Conservation (phyloP, 768 basidiomycete species). For the Phlebiopsis gigantea region DNA sequence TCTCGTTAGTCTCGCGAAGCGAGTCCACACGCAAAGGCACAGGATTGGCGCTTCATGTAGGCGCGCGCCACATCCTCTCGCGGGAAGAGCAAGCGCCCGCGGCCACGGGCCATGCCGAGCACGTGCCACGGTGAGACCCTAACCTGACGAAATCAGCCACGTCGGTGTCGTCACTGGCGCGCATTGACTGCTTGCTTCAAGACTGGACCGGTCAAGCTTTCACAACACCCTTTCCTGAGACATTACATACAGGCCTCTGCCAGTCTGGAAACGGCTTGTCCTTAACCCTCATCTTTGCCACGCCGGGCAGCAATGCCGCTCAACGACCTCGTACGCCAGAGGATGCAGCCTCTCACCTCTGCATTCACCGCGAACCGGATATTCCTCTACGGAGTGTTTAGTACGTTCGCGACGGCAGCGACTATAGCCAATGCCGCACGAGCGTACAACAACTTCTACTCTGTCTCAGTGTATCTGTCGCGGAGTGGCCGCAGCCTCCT, state of each 20-base stretch:
- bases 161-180: background rate
- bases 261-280: background rate
- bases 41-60: background rate
- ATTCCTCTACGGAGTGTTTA: slow-evolving; percentile 62
- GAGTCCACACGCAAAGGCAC: background rate
- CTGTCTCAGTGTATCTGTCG: slow-evolving; percentile 87
- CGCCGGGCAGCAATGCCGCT: slow-evolving; percentile 38
- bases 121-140: background rate
- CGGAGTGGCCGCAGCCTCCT: slow-evolving; percentile 90
- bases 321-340: slow-evolving; percentile 43
- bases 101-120: background rate
- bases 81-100: background rate
- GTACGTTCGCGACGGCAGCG: slow-evolving; percentile 61
- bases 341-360: slow-evolving; percentile 43
- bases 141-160: slow-evolving; percentile 3
- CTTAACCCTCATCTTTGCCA: background rate
- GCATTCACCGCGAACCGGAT: slow-evolving; percentile 60
- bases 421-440: slow-evolving; percentile 78
- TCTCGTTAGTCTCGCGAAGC: background rate
- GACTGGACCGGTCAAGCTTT: background rate
- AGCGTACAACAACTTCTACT: slow-evolving; percentile 88
- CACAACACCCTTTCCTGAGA: background rate
- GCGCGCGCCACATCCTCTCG: background rate
- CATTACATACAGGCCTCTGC: background rate
- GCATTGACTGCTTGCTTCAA: background rate